Base-by-base conservation (phyloP, 139 green algal species). In the Haematococcus lacustris region DNA sequence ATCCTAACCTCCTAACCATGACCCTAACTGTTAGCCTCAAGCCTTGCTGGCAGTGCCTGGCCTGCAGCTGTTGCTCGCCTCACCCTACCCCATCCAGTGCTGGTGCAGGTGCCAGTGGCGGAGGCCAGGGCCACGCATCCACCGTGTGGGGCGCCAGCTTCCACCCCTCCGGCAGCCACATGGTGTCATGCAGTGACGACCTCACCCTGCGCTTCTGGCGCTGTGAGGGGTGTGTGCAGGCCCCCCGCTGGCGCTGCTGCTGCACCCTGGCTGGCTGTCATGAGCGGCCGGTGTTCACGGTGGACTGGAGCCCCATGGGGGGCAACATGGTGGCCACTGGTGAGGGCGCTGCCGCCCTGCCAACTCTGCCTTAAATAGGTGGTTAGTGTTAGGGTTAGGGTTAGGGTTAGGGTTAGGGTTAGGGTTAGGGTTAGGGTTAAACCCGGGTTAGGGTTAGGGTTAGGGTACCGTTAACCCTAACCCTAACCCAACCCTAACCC, bases 151-250 rank as follows among this genome's bases (percentile, higher is more conserved):
- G 75, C 1, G 68, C 94, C 7, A 71, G 76, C 1, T 97, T 97
- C 75, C 79, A 64, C 40, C 28, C 64, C 0, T 38, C 43, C 1
- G 93, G 93, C 4, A 33, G 51, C 28, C 78, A 76, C 28, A 89
- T 97, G 84, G 92, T 85, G 9, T 93, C 93, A 1, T 92, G 84
- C 80, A 93, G 89, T 73, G 93, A 94, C 61, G 93, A 97, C 80
- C 40, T 50, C 17, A 95, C 83, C 35, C 59, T 59, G 38, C 68
- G 28, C 38, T 47, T 39, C 5, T 68, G 77, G 61, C 61, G 50
- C 51, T 35, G 71, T 37, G 71, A 38, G 30, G 57, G 53, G 5
- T 32, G 64, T 25, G 25, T n/a, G 3, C 39, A 43, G 38, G 68
- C 35, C 28, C 70, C 40, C 40, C 38, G n/a, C 9, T 87, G 80